These are phyloP conservation scores for Trifolium fragiferum DNA, from an alignment of 306 rosid species.

Conservation along the genomic window DNA sequence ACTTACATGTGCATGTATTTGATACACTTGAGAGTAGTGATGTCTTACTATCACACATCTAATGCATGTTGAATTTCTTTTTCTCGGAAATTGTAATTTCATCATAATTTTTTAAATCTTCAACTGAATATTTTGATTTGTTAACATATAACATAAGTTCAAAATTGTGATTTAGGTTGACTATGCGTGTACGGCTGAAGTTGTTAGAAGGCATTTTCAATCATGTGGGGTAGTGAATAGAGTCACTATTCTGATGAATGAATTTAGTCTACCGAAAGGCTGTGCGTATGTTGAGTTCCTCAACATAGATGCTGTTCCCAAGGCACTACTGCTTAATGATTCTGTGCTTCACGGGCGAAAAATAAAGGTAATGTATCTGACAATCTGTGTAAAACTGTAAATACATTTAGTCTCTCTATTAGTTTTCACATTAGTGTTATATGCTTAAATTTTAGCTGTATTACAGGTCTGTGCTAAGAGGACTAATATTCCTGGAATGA, in stretches of 20 bases:
- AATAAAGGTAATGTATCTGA: constrained; percentile 6
- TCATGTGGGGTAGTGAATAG: background rate
- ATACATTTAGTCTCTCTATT: background rate
- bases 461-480: constrained; percentile 22
- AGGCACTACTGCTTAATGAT: background rate
- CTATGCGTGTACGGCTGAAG: background rate
- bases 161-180: constrained; percentile 20
- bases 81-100: background rate
- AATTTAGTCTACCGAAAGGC: background rate
- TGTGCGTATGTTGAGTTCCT: background rate
- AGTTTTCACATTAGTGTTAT: background rate
- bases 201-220: background rate
- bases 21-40: constrained; percentile 1
- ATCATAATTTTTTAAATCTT: background rate
- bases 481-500: background rate
- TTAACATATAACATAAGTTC: background rate
- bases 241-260: background rate
- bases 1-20: constrained; percentile 1
- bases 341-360: background rate
- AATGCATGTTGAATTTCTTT: constrained; percentile 7
- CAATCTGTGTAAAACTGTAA: background rate
- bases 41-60: background rate
- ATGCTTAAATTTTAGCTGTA: background rate
- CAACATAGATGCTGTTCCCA: background rate
- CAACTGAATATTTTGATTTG: background rate